Evolutionary conservation across 768 basidiomycete genomes (phyloP).

Genomic region (Leccinellum rugosiceps): DNA sequence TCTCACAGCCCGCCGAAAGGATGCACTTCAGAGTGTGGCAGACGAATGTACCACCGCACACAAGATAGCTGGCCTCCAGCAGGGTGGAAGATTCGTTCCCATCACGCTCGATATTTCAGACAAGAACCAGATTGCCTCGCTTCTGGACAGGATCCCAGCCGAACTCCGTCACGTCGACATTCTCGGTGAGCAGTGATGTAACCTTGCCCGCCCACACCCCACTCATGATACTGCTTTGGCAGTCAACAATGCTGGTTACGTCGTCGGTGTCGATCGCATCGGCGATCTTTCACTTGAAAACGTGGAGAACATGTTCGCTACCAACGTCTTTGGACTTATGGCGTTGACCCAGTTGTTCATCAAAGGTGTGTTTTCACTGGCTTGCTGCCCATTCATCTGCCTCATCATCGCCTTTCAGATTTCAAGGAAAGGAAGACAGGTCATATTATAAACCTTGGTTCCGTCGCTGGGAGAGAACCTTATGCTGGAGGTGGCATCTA

Average conservation of each 20-base stretch:
- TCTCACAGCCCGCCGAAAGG: constrained; percentile 73
- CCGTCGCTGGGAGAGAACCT: constrained; percentile 83
- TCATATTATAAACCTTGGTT: constrained; percentile 94
- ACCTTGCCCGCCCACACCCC: background rate
- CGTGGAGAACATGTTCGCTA: constrained; percentile 79
- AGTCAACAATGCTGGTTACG: constrained; percentile 87
- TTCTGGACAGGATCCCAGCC: constrained; percentile 69
- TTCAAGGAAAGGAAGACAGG: constrained; percentile 77
- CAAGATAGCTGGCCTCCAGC: constrained; percentile 63
- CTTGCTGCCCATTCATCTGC: background rate
- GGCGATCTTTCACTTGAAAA: constrained; percentile 77
- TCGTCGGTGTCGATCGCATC: constrained; percentile 82
- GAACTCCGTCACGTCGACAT: constrained; percentile 76
- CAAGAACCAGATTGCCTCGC: constrained; percentile 60
- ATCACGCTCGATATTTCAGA: constrained; percentile 81
- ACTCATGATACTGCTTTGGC: background rate
- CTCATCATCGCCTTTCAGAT: constrained; percentile 41
- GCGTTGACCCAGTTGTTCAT: constrained; percentile 74
- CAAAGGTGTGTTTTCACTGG: constrained; percentile 37
- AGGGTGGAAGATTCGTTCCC: constrained; percentile 74
- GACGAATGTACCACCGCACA: constrained; percentile 67
- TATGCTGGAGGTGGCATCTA: constrained; percentile 93
- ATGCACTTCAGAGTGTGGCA: constrained; percentile 68
- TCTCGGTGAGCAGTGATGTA: constrained; percentile 52
- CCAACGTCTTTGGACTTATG: constrained; percentile 84